Base-by-base conservation (phyloP, 805 yeast genomes). In the Dipodascus geniculatus region DNA sequence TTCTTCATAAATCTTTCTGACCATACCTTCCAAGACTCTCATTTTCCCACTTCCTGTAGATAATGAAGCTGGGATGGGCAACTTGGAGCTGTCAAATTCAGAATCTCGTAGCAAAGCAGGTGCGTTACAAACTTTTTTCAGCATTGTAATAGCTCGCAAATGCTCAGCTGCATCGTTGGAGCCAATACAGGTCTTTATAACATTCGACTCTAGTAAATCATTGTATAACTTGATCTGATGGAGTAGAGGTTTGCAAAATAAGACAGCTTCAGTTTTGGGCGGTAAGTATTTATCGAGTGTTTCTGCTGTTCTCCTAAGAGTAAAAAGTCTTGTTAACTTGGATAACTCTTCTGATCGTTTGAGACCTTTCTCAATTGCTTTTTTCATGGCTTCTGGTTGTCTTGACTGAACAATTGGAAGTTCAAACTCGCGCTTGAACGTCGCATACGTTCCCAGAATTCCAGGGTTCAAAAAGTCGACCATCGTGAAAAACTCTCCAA, bases 391-490 rank as follows among this genome's bases (percentile, higher is more conserved):
- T 56, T 87, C 81, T 48, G 76, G 70, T 63, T 81, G 95, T 62
- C 96, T 72, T 0, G 95, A 79, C 56, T 77, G 71, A 42, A 79
- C 64, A 31, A 91, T 89, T 0, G 97, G 97, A 23, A 68, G 72
- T 56, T 87, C 79, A 61, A 64, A 90, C 3, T 73, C 73, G 57
- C 75, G 58, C 38, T 59, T 62, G 54, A 73, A 81, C 17, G 70
- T 66, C 22, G 76, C 71, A 54, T 77, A 76, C 0, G 73, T 70
- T 0, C 96, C 96, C 23, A 93, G 70, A 1, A 85, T 70, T 0
- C 90, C 91, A 0, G 96, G 96, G 61, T 88, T 89, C 11, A 88
- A 71, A 64, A 91, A 91, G 62, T 88, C 85, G 3, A 84, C 78
- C 61, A 93, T 80, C 8, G 85, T 82, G 67, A 73, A 87, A 65